A percentile compares a stretch with the other conserved stretches of the same genome.
These are phyloP conservation scores for Eucalyptus sp. DNA, from an alignment of 345 rosid species.

Conservation along the genomic window DNA sequence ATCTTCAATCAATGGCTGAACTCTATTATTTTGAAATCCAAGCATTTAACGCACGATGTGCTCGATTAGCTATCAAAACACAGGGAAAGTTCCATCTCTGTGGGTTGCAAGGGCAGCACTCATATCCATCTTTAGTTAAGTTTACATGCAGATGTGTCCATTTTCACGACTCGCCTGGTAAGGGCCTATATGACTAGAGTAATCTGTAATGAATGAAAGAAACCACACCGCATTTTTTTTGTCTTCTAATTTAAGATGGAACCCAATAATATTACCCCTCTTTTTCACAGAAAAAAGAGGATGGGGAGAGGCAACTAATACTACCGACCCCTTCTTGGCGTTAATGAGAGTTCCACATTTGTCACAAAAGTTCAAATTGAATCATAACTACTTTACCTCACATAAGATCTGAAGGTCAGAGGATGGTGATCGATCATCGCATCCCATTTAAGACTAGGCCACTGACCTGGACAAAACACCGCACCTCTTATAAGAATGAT, in stretches of 20 bases:
- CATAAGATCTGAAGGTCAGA: neutral
- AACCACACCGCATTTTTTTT: neutral
- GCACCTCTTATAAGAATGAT: neutral
- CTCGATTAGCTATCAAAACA: neutral
- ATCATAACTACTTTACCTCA: neutral
- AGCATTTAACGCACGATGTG: neutral
- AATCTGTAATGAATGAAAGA: neutral
- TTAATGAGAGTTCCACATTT: neutral
- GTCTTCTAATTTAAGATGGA: neutral
- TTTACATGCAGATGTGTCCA: neutral
- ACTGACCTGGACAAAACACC: neutral
- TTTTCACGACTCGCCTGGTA: neutral
- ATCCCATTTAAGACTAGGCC: neutral
- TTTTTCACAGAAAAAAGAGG: neutral
- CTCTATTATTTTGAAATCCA: neutral
- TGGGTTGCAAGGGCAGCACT: neutral
- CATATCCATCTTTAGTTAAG: neutral
- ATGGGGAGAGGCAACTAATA: neutral
- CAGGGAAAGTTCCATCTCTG: neutral
- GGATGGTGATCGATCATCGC: neutral
- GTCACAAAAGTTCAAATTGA: neutral
- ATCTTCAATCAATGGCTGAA: neutral
- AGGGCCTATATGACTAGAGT: neutral
- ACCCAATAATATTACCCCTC: neutral
- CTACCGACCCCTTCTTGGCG: neutral